Evolutionary conservation across 2,329 filamentous ascomycete species (phyloP).

Genomic region (Thielaviopsis cerberus): DNA sequence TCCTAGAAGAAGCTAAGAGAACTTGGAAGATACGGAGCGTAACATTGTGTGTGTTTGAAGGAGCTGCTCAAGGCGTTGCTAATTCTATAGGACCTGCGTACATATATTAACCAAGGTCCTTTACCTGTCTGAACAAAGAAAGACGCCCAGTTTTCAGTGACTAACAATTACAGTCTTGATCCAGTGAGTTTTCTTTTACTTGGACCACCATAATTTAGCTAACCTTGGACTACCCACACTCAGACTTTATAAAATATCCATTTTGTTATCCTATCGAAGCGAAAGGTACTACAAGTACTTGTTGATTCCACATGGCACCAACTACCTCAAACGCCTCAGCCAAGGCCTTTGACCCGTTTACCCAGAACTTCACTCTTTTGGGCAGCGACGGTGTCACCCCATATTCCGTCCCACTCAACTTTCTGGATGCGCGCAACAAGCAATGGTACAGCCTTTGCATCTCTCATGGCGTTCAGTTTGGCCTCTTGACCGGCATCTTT

Average conservation of each 20-base stretch:
- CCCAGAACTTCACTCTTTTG: not conserved
- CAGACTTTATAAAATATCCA: no score
- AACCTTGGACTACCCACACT: no score
- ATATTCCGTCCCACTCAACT: not conserved
- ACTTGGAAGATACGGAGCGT: not conserved
- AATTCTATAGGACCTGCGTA: no score
- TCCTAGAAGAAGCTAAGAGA: not conserved
- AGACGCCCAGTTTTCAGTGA: no score
- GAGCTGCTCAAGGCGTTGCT: no score
- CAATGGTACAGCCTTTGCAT: slow-evolving; percentile 26
- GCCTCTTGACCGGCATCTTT: slow-evolving; percentile 46
- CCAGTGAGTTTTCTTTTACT: no score
- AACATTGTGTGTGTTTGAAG: no score
- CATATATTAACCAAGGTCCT: no score
- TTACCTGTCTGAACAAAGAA: no score
- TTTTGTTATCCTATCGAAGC: no score
- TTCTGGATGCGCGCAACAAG: slow-evolving; percentile 19
- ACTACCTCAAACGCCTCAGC: not conserved
- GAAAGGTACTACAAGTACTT: not conserved
- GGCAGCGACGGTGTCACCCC: not conserved
- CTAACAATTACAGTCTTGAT: no score
- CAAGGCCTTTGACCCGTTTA: not conserved
- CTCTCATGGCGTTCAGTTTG: slow-evolving; percentile 53
- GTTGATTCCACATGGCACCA: not conserved
- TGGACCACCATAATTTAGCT: no score